Base-by-base conservation (phyloP, 805 yeast species). In the Barnettozyma salicaria region DNA sequence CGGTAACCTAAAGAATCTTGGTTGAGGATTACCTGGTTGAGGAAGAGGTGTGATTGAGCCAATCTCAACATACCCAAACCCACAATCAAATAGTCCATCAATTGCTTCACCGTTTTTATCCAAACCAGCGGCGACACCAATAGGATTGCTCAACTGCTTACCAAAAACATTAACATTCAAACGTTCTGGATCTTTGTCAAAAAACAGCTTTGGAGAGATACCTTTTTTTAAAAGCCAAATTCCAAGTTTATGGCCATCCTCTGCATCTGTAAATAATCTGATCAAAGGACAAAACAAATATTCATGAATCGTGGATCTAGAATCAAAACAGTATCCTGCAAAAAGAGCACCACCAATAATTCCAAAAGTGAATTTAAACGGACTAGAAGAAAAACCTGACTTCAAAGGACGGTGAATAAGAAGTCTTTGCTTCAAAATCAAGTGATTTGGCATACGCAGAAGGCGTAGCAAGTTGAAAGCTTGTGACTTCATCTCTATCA, bases 111-210 rank as follows among this genome's bases (percentile, higher is more conserved):
- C 97, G 53, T 89, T 80, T 63, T 90, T 90, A 60, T 90, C 97
- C 46, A 90, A 72, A 10, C 97, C 97, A 19, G 97, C 97, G 34
- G 97, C 97, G 50, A 89, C 70, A 11, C 97, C 97, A 34, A 90
- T 67, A 18, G 97, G 97, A 39, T 80, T 79, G 16, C 70, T 69
- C 55, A 90, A 63, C 0, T 53, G 64, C 38, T 67, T 71, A 7
- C 86, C 87, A 56, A 85, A 84, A 1, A 80, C 80, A 27, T 68
- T 57, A 16, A 80, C 87, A 12, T 70, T 63, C 44, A 85, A 65
- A 4, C 63, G 58, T 11, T 68, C 67, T 41, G 73, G 76, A 40
- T 68, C 74, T 23, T 63, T 58, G 42, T 78, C 83, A 32, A 67
- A 67, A 41, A 68, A 68, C 37, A 81, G 64, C 40, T 68, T 66